A percentile compares a stretch with the other conserved stretches of the same genome.
Conservation (phyloP, 371 early-diverging fungal genomes). For the Coemansia sp. region DNA sequence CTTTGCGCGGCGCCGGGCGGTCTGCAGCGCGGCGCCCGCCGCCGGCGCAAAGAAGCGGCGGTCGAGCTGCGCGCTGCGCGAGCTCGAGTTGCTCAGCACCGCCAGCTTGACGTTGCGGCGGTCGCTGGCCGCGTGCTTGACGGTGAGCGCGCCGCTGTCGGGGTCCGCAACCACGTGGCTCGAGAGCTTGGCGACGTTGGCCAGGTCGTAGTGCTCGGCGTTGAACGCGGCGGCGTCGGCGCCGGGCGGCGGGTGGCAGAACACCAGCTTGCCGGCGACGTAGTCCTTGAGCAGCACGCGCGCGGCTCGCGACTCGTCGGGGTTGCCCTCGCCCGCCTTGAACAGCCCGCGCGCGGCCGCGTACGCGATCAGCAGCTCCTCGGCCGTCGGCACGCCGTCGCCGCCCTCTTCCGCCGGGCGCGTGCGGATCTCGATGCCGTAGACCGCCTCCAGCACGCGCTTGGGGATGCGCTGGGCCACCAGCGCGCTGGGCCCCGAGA, state of each 20-base stretch:
- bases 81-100: slow-evolving; percentile 33
- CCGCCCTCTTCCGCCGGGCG: slow-evolving; percentile 81
- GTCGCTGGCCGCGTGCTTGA: slow-evolving; percentile 47
- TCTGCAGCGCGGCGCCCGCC: slow-evolving; percentile 50
- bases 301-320: slow-evolving; percentile 96
- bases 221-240: slow-evolving; percentile 64
- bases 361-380: slow-evolving; percentile 76
- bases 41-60: slow-evolving; percentile 60
- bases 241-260: slow-evolving; percentile 81
- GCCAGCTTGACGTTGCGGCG: slow-evolving; percentile 53
- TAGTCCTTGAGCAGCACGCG: slow-evolving; percentile 96
- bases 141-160: slow-evolving; percentile 20
- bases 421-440: slow-evolving; percentile 85
- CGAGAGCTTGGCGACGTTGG: slow-evolving; percentile 55
- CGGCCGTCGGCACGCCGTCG: slow-evolving; percentile 75
- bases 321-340: slow-evolving; percentile 91
- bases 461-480: slow-evolving; percentile 88
- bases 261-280: slow-evolving; percentile 80
- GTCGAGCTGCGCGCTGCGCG: slow-evolving; percentile 65
- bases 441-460: slow-evolving; percentile 82
- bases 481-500: slow-evolving; percentile 82
- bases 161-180: slow-evolving; percentile 33
- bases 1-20: slow-evolving; percentile 51
- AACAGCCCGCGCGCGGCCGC: slow-evolving; percentile 91
- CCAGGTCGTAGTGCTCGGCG: slow-evolving; percentile 65